A percentile compares a stretch with the other conserved stretches of the same genome.
phyloP scores from a whole-genome alignment of 1,139 yeast genomes.

The Entelexis paramagnoliae region DNA sequence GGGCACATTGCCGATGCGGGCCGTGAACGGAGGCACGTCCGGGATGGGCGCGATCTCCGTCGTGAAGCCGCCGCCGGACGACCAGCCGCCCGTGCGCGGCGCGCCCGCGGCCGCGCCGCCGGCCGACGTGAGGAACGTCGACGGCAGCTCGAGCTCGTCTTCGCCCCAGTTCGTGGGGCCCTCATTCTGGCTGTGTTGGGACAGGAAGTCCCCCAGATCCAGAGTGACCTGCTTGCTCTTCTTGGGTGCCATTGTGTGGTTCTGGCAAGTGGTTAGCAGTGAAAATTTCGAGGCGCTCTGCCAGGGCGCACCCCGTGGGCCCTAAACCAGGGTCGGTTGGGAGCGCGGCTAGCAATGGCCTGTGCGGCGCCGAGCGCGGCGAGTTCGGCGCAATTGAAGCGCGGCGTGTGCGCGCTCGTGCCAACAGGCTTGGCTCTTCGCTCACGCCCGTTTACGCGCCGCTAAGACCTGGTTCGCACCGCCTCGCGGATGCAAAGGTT shows the following conservation, averaged over 20 bases:
- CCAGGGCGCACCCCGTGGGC: not conserved
- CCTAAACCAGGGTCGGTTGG: slow-evolving; percentile 6
- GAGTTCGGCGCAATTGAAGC: no score
- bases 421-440: no score
- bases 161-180: slow-evolving; percentile 24
- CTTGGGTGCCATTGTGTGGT: slow-evolving; percentile 24
- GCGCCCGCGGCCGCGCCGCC: slow-evolving; percentile 6
- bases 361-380: not conserved
- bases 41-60: slow-evolving; percentile 51
- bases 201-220: slow-evolving; percentile 23
- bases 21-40: slow-evolving; percentile 83
- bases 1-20: slow-evolving; percentile 76
- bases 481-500: no score
- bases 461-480: no score
- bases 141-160: slow-evolving; percentile 21
- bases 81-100: slow-evolving; percentile 7
- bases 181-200: slow-evolving; percentile 7
- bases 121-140: slow-evolving; percentile 14
- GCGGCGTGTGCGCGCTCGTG: no score
- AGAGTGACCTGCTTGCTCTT: slow-evolving; percentile 24
- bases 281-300: slow-evolving; percentile 1
- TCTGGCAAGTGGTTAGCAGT: not conserved
- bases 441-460: no score
- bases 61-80: slow-evolving; percentile 11
- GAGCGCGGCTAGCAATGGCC: not conserved